Evolutionary conservation across 495 filamentous ascomycete species (phyloP).

Genomic region (Cladorrhinum samala): DNA sequence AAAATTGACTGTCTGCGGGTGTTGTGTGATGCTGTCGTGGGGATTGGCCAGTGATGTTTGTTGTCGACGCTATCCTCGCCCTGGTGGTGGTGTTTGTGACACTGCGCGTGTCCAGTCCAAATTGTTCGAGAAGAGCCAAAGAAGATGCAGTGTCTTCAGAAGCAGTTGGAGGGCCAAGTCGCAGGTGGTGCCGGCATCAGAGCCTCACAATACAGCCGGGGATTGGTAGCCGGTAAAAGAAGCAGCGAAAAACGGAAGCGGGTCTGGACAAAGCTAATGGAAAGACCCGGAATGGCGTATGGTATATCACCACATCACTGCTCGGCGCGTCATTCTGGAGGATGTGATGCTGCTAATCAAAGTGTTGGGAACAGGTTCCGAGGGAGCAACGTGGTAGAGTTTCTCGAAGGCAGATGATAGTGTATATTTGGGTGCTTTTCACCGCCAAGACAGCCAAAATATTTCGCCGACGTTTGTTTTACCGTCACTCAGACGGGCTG

Average conservation of each 20-base stretch:
- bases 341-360: not conserved
- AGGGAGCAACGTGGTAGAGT: not conserved
- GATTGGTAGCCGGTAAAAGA: slow-evolving; percentile 13
- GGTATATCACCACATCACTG: slow-evolving; percentile 16
- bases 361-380: not conserved
- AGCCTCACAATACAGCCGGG: slow-evolving; percentile 21
- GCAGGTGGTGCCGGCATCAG: slow-evolving; percentile 9
- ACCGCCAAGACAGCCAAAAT: slow-evolving; percentile 18
- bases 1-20: not conserved
- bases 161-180: slow-evolving; percentile 1
- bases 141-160: slow-evolving; percentile 2
- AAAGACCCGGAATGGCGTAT: slow-evolving; percentile 14
- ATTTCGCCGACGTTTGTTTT: slow-evolving; percentile 17
- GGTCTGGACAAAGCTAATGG: slow-evolving; percentile 1
- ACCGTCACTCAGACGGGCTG: slow-evolving; percentile 10
- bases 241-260: slow-evolving; percentile 15
- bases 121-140: not conserved
- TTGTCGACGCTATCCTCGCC: not conserved
- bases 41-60: not conserved
- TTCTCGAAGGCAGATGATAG: slow-evolving; percentile 2
- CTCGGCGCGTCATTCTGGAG: slow-evolving; percentile 12
- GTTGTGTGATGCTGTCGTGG: not conserved
- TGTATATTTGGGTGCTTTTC: slow-evolving; percentile 8
- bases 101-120: not conserved
- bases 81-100: too few species aligned